A percentile compares a stretch with the other conserved stretches of the same genome.
Evolutionary conservation across 768 basidiomycete species (phyloP).

Genomic region (Exidia glandulosa): DNA sequence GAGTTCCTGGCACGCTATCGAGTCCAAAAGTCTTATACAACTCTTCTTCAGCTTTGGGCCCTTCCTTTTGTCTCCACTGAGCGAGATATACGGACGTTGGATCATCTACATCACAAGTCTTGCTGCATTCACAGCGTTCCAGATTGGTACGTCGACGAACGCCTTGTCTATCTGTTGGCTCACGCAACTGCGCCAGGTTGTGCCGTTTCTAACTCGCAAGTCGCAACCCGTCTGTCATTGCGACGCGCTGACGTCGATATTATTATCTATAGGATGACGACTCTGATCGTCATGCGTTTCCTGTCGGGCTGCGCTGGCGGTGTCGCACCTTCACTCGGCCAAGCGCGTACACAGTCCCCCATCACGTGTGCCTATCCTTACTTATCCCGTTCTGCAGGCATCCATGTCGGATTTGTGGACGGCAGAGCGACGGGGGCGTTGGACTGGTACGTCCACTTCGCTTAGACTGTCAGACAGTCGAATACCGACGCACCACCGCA

Average conservation of each 20-base stretch:
- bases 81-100: background rate
- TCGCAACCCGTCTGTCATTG: background rate
- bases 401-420: conserved; percentile 4
- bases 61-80: background rate
- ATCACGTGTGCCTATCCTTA: background rate
- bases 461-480: background rate
- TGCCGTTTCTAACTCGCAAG: background rate
- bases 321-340: background rate
- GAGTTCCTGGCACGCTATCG: background rate
- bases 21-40: background rate
- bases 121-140: background rate
- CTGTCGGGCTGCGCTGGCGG: background rate
- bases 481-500: background rate
- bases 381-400: background rate
- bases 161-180: background rate
- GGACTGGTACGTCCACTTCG: background rate
- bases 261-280: background rate
- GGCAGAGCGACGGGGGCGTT: background rate
- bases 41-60: background rate
- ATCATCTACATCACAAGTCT: conserved; percentile 1
- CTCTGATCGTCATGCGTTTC: conserved; percentile 1
- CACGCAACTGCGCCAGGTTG: background rate
- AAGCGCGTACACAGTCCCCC: background rate
- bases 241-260: background rate
- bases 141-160: background rate